These are phyloP conservation scores for Eucommia ulmoides DNA, from an alignment of 257 asterid species.

Conservation along the genomic window DNA sequence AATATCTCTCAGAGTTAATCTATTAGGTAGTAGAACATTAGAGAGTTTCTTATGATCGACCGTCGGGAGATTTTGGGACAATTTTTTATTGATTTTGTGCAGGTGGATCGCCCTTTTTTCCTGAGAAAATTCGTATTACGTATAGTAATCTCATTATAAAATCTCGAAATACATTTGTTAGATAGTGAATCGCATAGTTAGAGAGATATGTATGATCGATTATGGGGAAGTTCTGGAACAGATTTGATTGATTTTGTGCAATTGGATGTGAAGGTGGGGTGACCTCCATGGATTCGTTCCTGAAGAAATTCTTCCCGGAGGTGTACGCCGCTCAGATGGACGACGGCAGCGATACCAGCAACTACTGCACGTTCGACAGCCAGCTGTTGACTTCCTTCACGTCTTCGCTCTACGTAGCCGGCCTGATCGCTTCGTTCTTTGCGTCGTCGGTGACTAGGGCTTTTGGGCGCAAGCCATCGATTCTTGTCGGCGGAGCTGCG, in stretches of 20 bases:
- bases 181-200: too few relatives aligned
- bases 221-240: too few relatives aligned
- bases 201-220: too few relatives aligned
- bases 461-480: constrained; percentile 39
- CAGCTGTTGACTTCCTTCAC: constrained; percentile 35
- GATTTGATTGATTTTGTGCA: neutral
- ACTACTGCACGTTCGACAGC: constrained; percentile 47
- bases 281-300: constrained; percentile 35
- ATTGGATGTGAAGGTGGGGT: constrained; percentile 35
- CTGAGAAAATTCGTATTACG: too few relatives aligned
- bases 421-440: constrained; percentile 33
- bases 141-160: too few relatives aligned
- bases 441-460: constrained; percentile 35
- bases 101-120: too few relatives aligned
- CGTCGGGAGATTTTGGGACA: too few relatives aligned
- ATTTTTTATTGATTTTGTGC: too few relatives aligned
- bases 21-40: too few relatives aligned
- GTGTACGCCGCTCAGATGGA: constrained; percentile 27
- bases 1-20: too few relatives aligned
- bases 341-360: constrained; percentile 18
- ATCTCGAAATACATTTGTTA: too few relatives aligned
- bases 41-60: too few relatives aligned
- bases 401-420: constrained; percentile 46
- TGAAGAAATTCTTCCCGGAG: constrained; percentile 36
- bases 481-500: constrained; percentile 33